Evolutionary conservation across 2,329 filamentous ascomycete genomes (phyloP), one percentile per base, ranked within the genome.

Genomic region (Aspergillus sp.): DNA sequence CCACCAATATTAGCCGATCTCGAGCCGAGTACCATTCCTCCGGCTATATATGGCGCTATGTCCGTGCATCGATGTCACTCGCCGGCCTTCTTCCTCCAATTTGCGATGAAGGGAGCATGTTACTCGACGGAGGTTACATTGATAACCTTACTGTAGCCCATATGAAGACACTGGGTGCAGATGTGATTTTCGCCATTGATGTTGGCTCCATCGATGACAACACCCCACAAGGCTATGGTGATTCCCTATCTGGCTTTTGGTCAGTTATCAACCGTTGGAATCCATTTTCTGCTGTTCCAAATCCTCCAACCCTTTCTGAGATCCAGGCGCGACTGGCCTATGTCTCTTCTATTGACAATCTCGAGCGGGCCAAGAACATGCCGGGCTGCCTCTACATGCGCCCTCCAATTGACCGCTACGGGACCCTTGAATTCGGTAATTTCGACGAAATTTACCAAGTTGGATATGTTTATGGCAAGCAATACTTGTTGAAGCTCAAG

Each of bases 61-160:
- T 99, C 22, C 86, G 95, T 46, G 95, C 95, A 0, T 96, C 92
- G 11, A 99, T 99, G 95, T 96, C 93, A 2, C 83, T 99, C 4
- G 95, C 95, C 0, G 95, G 96, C 2, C 78, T 99, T 9, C 80
- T 99, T 6, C 96, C 96, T 12, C 95, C 95, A 0, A 84, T 99
- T 19, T 99, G 95, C 69, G 95, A 99, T 70, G 93, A 99, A 69
- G 95, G 96, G 22, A 93, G 88, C 78, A 96, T 99, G 92, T 82
- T 99, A 2, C 83, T 99, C 0, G 95, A 99, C 67, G 95, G 95
- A 42, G 95, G 95, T 15, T 99, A 99, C 73, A 88, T 98, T 52
- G 95, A 99, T 80, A 99, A 99, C 67, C 79, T 99, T 57, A 98
- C 95, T 0, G 96, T 99, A 17, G 89, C 91, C 13, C 93, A 98